Evolutionary conservation across 768 basidiomycete genomes (phyloP).

Genomic region (Glaciozyma martinii): DNA sequence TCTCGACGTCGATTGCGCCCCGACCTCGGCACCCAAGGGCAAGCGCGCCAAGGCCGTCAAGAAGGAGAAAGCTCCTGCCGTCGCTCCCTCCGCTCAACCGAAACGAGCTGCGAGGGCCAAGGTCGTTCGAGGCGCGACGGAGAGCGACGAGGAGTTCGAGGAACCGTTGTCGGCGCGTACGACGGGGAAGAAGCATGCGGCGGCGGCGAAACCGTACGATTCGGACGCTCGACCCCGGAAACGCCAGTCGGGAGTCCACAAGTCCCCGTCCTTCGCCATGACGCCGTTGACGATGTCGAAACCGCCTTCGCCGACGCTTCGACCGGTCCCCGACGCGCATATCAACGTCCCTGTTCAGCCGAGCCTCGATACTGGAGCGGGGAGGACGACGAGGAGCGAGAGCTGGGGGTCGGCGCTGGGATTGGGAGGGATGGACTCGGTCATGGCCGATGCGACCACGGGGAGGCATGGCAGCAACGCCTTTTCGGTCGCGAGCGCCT

Average conservation of each 20-base stretch:
- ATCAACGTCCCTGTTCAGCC: neutral
- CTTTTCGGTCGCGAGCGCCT: neutral
- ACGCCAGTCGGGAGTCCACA: slow-evolving; percentile 15
- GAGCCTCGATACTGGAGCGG: neutral
- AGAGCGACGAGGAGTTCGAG: slow-evolving; percentile 4
- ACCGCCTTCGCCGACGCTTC: neutral
- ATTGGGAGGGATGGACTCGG: slow-evolving; percentile 7
- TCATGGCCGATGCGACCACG: neutral
- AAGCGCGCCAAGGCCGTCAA: neutral
- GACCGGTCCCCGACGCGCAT: slow-evolving; percentile 1
- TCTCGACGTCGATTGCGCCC: slow-evolving; percentile 70
- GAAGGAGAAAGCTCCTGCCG: neutral
- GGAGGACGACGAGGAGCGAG: neutral
- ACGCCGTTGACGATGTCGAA: slow-evolving; percentile 29
- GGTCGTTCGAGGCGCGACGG: neutral
- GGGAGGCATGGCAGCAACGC: neutral
- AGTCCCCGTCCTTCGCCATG: slow-evolving; percentile 32
- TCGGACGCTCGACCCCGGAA: slow-evolving; percentile 25
- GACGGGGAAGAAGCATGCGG: slow-evolving; percentile 2
- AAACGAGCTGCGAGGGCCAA: neutral
- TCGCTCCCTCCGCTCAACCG: neutral
- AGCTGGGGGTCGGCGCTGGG: slow-evolving; percentile 7
- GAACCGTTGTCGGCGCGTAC: neutral
- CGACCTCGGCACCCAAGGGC: slow-evolving; percentile 53
- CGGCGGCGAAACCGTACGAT: slow-evolving; percentile 34